phyloP scores from a whole-genome alignment of 164 flowering plant genomes.

The Vitis labrusca region DNA sequence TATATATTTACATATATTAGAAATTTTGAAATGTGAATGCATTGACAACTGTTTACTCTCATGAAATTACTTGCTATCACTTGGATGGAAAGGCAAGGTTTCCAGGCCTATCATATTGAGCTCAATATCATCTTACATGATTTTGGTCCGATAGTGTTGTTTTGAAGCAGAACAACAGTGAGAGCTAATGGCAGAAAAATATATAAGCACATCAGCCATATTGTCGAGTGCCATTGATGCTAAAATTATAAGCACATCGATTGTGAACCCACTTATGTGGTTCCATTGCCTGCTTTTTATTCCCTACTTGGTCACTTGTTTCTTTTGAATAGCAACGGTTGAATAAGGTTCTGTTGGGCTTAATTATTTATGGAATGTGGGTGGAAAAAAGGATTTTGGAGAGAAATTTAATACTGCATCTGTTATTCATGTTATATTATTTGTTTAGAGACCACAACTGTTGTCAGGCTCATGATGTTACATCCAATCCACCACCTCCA shows the following conservation, averaged over 20 bases:
- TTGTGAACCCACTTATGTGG: too few relatives aligned
- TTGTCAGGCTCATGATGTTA: too few relatives aligned
- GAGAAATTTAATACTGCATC: too few relatives aligned
- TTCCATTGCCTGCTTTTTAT: too few relatives aligned
- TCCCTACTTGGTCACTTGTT: too few relatives aligned
- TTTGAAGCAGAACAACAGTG: background rate
- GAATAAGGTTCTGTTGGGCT: too few relatives aligned
- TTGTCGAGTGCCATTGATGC: background rate
- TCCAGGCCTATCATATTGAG: background rate
- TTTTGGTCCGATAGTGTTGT: background rate
- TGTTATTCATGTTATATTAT: too few relatives aligned
- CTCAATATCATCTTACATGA: background rate
- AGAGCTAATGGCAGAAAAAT: background rate
- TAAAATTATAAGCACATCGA: background rate
- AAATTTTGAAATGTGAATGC: background rate
- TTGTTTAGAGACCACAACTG: too few relatives aligned
- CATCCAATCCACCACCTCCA: too few relatives aligned
- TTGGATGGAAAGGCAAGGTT: background rate
- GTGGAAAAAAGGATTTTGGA: too few relatives aligned
- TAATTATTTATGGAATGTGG: too few relatives aligned
- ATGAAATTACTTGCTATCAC: background rate
- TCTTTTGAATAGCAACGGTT: too few relatives aligned
- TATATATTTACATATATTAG: background rate
- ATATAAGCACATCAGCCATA: background rate
- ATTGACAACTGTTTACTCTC: background rate